Percentiles rank a stretch among this genome's conserved stretches.
Conservation (phyloP, 306 rosid species). For the Prunus salicina region DNA sequence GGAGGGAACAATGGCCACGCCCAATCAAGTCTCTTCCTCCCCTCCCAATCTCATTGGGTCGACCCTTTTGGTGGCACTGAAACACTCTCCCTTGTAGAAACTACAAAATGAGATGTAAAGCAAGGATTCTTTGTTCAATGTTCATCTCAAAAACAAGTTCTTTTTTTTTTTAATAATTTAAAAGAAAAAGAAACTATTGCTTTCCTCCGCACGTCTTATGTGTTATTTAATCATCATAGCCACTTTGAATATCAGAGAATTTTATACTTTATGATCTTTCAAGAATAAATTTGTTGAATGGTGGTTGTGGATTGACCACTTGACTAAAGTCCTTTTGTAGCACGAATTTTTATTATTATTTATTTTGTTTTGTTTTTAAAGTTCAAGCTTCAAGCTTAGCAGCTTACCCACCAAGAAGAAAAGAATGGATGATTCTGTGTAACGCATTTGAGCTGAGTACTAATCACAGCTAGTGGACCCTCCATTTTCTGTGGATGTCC, state of each 20-base stretch:
- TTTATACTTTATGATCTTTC: conserved; percentile 3
- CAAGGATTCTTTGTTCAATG: conserved; percentile 24
- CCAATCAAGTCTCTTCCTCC: conserved; percentile 36
- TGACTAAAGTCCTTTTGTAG: conserved; percentile 1
- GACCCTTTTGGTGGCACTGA: conserved; percentile 62
- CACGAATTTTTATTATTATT: background rate
- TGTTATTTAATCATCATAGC: conserved; percentile 68
- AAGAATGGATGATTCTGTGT: conserved; percentile 19
- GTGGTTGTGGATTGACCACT: conserved; percentile 52
- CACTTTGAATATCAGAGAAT: conserved; percentile 26
- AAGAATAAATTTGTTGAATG: background rate
- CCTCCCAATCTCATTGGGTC: conserved; percentile 57
- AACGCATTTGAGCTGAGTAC: conserved; percentile 15
- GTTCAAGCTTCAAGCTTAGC: conserved; percentile 8
- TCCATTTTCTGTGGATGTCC: conserved; percentile 28
- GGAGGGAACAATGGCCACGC: conserved; percentile 88
- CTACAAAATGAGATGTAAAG: conserved; percentile 32
- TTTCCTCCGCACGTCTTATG: conserved; percentile 56
- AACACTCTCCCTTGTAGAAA: conserved; percentile 33
- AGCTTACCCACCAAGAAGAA: conserved; percentile 29
- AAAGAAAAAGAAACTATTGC: background rate
- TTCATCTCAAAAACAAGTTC: background rate
- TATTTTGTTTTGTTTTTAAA: background rate
- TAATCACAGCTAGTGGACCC: conserved; percentile 20
- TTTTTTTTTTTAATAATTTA: too few relatives aligned